Evolutionary conservation across 306 rosid species (phyloP), one percentile per base, ranked within the genome.

Genomic region (Citrullus amarus): DNA sequence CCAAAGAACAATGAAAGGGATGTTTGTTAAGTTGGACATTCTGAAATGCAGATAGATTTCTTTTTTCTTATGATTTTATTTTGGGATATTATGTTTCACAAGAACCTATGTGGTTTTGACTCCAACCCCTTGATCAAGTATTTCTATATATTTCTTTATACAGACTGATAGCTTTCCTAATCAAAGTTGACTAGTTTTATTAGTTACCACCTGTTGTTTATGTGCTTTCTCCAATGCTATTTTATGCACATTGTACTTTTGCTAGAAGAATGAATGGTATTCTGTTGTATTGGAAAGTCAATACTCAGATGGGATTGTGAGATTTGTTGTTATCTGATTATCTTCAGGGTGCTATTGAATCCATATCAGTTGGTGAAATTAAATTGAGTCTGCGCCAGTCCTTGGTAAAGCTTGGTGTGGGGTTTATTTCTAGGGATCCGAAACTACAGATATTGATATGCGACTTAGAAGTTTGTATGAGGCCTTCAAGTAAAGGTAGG

Each of bases 301-400:
- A 25, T 71, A 55, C 78, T 59, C 68, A 34, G 77, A 54, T 56
- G 76, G 41, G 65, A 80, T 62, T 65, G 61, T 81, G 81, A 38
- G 41, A 78, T 82, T 81, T 20, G n/a, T 62, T 82, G 44, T 80
- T 78, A 82, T 81, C 67, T 81, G 46, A 67, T 81, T 60, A 75
- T 88, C 80, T 82, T 80, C 88, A 96, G 99, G 99, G 99, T 81
- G 80, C 93, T 69, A 72, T 96, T 79, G 99, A 96, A 88, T 91
- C 98, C 60, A 84, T 96, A 76, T 91, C 97, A 74, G 88, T 96
- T 81, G 98, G 98, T 83, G 99, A 96, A 88, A 91, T 96, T 73
- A 96, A 87, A 83, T 83, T 93, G 81, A 92, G 99, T 88, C 80
- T 96, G 87, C 93, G 99, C 50, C 97, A 90, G 86, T 92, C 97